Evolutionary conservation across 345 rosid genomes (phyloP).

Genomic region (Lagerstroemia speciosa): DNA sequence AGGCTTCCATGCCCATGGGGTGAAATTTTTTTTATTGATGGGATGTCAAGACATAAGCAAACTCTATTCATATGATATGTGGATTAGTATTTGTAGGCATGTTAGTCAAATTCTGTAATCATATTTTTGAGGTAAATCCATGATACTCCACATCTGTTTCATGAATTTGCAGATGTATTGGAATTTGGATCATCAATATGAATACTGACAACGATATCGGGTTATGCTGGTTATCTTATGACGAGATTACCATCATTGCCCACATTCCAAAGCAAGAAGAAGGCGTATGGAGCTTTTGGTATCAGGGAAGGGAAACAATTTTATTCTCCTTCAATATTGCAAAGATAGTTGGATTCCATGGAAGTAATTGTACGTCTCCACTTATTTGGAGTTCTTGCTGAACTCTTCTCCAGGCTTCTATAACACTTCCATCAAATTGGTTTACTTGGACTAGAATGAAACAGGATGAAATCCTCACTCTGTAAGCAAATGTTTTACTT

Average conservation of each 20-base stretch:
- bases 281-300: background rate
- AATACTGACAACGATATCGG: background rate
- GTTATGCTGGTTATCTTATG: background rate
- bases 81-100: no score
- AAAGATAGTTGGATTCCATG: constrained; percentile 3
- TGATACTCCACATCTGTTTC: background rate
- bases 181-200: background rate
- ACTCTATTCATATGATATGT: no score
- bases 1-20: no score
- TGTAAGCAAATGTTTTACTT: background rate
- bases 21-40: no score
- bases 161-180: background rate
- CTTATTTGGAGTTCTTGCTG: background rate
- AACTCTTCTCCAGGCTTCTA: background rate
- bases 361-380: background rate
- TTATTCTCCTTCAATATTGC: background rate
- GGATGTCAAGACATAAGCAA: no score
- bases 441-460: background rate
- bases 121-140: no score
- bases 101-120: no score
- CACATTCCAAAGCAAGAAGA: background rate
- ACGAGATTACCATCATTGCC: background rate
- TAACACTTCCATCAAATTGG: background rate
- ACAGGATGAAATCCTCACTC: background rate
- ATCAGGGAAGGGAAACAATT: background rate